These are phyloP conservation scores for Sclerotinia minor DNA, from an alignment of 2,329 filamentous ascomycete genomes.

Conservation along the genomic window DNA sequence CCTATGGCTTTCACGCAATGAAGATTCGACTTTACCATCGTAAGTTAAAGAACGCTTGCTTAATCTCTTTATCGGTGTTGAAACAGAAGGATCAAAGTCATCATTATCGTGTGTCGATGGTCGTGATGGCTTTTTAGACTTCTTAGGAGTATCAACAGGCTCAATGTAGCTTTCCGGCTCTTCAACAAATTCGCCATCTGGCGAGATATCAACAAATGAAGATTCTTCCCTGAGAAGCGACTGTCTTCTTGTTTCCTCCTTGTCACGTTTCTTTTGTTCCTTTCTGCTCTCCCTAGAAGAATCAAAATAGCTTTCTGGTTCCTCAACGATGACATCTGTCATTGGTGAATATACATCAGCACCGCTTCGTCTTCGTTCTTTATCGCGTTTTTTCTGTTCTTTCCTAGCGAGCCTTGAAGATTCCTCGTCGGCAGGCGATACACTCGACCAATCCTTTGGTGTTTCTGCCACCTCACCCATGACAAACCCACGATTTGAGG, in stretches of 20 bases:
- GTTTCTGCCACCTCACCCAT: slow-evolving; percentile 50
- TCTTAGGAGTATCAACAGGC: slow-evolving; percentile 37
- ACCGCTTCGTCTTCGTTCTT: slow-evolving; percentile 41
- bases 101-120: slow-evolving; percentile 32
- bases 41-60: slow-evolving; percentile 39
- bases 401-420: slow-evolving; percentile 43
- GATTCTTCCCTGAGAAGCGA: slow-evolving; percentile 40
- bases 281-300: slow-evolving; percentile 48
- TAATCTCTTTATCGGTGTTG: slow-evolving; percentile 35
- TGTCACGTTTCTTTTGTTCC: slow-evolving; percentile 52
- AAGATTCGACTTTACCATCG: slow-evolving; percentile 44
- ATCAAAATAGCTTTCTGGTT: slow-evolving; percentile 37
- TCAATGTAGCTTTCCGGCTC: slow-evolving; percentile 40
- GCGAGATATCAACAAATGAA: slow-evolving; percentile 30
- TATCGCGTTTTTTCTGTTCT: slow-evolving; percentile 49
- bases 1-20: slow-evolving; percentile 32
- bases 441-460: slow-evolving; percentile 43
- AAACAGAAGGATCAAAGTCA: not conserved
- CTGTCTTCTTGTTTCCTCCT: slow-evolving; percentile 43
- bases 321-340: slow-evolving; percentile 31
- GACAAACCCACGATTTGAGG: slow-evolving; percentile 46
- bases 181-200: slow-evolving; percentile 33
- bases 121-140: slow-evolving; percentile 40
- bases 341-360: slow-evolving; percentile 31
- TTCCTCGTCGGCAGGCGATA: slow-evolving; percentile 41